Conservation (phyloP, 2,329 filamentous ascomycete species). For the Diaporthe vaccinii region DNA sequence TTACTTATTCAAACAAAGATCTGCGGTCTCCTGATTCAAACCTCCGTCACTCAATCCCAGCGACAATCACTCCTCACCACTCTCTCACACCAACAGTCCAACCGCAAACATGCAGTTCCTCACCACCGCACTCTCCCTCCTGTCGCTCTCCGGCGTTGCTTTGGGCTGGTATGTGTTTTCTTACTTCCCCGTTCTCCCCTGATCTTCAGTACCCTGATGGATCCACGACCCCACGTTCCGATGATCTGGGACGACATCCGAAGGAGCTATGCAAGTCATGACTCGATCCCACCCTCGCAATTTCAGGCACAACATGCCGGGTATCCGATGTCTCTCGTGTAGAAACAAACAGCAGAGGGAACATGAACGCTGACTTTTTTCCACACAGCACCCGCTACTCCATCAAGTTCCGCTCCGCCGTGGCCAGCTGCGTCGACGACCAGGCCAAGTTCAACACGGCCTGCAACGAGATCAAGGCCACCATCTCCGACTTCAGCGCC, state of each 20-base stretch:
- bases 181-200: neutral
- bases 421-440: neutral
- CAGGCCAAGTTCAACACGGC: neutral
- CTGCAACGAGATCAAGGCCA: neutral
- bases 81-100: neutral
- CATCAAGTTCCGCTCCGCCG: neutral
- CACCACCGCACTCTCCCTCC: conserved; percentile 1
- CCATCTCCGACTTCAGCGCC: conserved; percentile 9
- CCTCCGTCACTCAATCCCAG: neutral
- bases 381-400: neutral
- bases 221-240: neutral
- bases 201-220: neutral
- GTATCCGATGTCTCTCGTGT: neutral
- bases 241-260: neutral
- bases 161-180: conserved; percentile 6
- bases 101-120: conserved; percentile 13
- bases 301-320: neutral
- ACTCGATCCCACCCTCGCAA: neutral
- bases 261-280: conserved; percentile 16
- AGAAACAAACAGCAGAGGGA: neutral
- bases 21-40: neutral
- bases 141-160: conserved; percentile 9
- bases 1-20: conserved; percentile 7
- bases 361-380: neutral
- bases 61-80: neutral